Percentiles rank a stretch among this genome's conserved stretches.
Conservation (phyloP, 305 asterid genomes). For the Euphrasia arctica region DNA sequence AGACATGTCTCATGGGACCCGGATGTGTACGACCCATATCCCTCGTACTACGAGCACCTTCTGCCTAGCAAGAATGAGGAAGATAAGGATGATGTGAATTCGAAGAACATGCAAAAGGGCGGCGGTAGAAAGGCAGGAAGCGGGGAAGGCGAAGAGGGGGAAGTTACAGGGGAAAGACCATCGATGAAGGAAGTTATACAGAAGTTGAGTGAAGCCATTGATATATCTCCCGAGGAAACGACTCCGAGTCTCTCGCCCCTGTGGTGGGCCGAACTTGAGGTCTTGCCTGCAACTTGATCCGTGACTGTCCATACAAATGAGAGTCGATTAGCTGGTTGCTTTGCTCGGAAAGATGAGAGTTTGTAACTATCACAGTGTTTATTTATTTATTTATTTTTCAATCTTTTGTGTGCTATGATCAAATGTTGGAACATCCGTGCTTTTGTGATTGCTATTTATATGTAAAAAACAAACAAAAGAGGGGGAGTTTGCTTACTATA, state of each 20-base stretch:
- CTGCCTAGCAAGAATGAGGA: background rate
- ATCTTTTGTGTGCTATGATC: constrained; percentile 8
- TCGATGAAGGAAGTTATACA: constrained; percentile 55
- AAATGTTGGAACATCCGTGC: background rate
- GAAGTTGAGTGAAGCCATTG: constrained; percentile 51
- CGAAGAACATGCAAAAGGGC: constrained; percentile 37
- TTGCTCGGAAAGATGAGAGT: constrained; percentile 18
- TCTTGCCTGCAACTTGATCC: constrained; percentile 66
- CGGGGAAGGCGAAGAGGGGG: constrained; percentile 24
- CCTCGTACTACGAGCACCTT: constrained; percentile 15
- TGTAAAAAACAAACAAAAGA: background rate
- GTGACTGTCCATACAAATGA: background rate
- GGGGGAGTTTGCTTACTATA: background rate
- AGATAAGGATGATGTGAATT: background rate
- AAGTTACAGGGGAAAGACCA: constrained; percentile 33
- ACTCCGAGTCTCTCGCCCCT: constrained; percentile 89
- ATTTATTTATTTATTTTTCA: constrained; percentile 4
- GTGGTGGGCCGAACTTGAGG: constrained; percentile 99
- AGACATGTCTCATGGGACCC: constrained; percentile 46
- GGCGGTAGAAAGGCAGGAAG: constrained; percentile 27
- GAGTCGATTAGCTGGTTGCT: constrained; percentile 10
- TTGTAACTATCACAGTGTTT: background rate
- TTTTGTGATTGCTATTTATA: constrained; percentile 2
- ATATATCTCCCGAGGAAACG: constrained; percentile 81
- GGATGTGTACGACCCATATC: constrained; percentile 49